These are phyloP conservation scores for Botrytis medusae DNA, from an alignment of 2,329 filamentous ascomycete genomes.

Conservation along the genomic window DNA sequence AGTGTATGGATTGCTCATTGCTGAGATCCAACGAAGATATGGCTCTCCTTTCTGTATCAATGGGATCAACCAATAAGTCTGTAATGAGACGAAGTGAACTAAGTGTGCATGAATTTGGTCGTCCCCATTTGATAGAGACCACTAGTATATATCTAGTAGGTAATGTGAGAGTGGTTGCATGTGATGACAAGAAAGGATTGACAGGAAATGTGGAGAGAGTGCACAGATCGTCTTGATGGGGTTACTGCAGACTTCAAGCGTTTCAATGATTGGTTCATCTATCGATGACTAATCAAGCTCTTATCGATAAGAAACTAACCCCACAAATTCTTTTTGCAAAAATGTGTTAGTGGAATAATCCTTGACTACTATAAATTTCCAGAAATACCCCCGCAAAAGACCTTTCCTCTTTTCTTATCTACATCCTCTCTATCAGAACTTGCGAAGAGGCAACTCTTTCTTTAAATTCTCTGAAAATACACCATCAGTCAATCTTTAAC, in stretches of 20 bases:
- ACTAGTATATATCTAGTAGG: background rate
- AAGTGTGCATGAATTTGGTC: background rate
- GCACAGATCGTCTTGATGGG: background rate
- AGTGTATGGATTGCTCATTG: slow-evolving; percentile 5
- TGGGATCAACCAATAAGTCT: too few species aligned
- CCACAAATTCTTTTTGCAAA: background rate
- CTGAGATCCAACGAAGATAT: background rate
- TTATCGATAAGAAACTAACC: background rate
- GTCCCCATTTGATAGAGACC: background rate
- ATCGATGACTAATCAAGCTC: background rate
- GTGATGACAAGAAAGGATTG: background rate
- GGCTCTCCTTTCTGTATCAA: background rate
- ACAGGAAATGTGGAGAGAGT: background rate
- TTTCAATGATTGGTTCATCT: background rate
- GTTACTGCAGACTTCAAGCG: background rate
- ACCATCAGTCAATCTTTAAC: background rate
- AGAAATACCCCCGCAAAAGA: background rate
- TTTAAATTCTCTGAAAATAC: background rate
- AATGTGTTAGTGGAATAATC: background rate
- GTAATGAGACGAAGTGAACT: background rate
- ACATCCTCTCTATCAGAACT: background rate
- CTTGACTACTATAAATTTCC: slow-evolving; percentile 1
- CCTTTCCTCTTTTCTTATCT: background rate
- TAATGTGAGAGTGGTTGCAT: background rate
- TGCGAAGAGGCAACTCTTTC: background rate